phyloP scores from a whole-genome alignment of 2,329 filamentous ascomycete genomes.

The Penicillium sp. region DNA sequence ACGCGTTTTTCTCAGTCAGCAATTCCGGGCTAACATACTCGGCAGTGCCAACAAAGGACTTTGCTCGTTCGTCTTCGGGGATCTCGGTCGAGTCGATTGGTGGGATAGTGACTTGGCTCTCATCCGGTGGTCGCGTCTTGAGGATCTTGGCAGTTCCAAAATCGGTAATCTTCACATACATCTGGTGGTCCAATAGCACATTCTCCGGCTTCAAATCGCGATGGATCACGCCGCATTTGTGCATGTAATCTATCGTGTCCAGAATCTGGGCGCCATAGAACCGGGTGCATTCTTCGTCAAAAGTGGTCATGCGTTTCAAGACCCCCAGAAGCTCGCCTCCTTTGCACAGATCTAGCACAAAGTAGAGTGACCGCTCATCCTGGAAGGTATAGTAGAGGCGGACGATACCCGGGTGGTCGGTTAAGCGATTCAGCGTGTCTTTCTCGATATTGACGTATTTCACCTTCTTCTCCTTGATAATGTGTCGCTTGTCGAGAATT shows the following conservation, averaged over 20 bases:
- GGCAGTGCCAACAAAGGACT: constrained; percentile 95
- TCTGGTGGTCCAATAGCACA: constrained; percentile 88
- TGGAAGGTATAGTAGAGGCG: constrained; percentile 98
- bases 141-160: constrained; percentile 98
- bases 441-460: constrained; percentile 99
- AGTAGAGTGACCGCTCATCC: constrained; percentile 93
- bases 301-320: constrained; percentile 90
- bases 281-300: constrained; percentile 89
- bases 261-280: constrained; percentile 97
- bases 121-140: constrained; percentile 54
- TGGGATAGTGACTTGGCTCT: constrained; percentile 48
- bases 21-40: constrained; percentile 98
- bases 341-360: constrained; percentile 90
- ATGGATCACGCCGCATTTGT: constrained; percentile 92
- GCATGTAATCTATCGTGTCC: constrained; percentile 97
- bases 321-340: constrained; percentile 91
- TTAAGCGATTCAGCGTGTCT: constrained; percentile 92
- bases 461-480: constrained; percentile 99
- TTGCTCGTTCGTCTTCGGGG: constrained; percentile 71
- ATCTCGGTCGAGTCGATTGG: constrained; percentile 55
- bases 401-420: constrained; percentile 94
- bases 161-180: constrained; percentile 98
- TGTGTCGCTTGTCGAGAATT: constrained; percentile 96
- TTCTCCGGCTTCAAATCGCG: constrained; percentile 97
- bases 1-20: constrained; percentile 94